These are phyloP conservation scores for Vachellia pachyceras DNA, from an alignment of 306 rosid genomes.

Conservation along the genomic window DNA sequence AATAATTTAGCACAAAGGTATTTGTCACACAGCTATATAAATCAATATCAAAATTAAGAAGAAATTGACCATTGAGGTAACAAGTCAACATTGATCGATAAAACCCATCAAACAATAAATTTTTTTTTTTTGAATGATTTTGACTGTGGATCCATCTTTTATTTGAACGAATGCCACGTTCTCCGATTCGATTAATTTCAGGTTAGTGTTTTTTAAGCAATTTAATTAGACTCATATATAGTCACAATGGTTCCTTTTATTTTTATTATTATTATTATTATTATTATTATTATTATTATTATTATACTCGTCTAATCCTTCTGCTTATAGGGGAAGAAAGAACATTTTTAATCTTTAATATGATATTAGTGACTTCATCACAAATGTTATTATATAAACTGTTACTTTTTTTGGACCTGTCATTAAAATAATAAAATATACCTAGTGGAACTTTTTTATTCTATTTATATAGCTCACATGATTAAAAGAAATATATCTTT, in stretches of 20 bases:
- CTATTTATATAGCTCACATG: no score
- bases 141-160: background rate
- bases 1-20: background rate
- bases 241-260: background rate
- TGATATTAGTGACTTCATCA: no score
- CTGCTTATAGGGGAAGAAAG: no score
- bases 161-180: background rate
- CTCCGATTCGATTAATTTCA: background rate
- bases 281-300: background rate
- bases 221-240: background rate
- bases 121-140: background rate
- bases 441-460: no score
- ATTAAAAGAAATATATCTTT: no score
- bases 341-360: no score
- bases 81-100: constrained; percentile 38
- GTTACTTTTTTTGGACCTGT: no score
- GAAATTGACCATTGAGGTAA: constrained; percentile 23
- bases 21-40: constrained; percentile 6
- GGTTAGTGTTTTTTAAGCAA: background rate
- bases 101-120: constrained; percentile 5
- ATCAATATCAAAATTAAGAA: background rate
- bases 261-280: no score
- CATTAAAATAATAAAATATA: no score
- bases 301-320: background rate
- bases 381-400: no score